Percentiles rank a stretch among this genome's conserved stretches.
Evolutionary conservation across 441 rosid genomes (phyloP).

Genomic region (Populus hybrid): DNA sequence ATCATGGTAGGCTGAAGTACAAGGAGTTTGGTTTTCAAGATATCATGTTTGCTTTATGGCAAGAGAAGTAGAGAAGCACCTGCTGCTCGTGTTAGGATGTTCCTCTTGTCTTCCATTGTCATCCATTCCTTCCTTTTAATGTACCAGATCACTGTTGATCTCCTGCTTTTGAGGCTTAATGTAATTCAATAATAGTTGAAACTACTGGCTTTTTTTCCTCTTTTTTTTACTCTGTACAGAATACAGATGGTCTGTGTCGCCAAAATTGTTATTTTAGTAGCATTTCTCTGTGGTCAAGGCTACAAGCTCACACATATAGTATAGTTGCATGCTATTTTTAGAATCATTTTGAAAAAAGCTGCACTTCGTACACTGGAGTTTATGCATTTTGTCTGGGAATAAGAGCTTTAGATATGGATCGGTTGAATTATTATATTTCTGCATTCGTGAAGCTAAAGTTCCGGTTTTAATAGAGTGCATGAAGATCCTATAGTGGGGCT

Average conservation of each 20-base stretch:
- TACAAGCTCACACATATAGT: constrained; percentile 6
- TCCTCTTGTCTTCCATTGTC: constrained; percentile 12
- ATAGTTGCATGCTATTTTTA: constrained; percentile 19
- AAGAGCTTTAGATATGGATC: constrained; percentile 9
- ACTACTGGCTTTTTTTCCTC: constrained; percentile 23
- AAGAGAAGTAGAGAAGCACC: background rate
- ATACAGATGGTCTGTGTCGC: constrained; percentile 34
- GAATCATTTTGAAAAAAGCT: constrained; percentile 25
- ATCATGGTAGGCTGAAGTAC: constrained; percentile 30
- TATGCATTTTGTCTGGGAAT: constrained; percentile 22
- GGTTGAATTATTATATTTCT: constrained; percentile 3
- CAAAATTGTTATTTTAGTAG: constrained; percentile 18
- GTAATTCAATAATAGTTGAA: constrained; percentile 21
- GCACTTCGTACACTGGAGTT: constrained; percentile 15
- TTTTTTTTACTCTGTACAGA: background rate
- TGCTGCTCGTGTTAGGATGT: constrained; percentile 15
- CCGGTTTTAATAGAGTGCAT: constrained; percentile 7
- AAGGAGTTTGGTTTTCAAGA: constrained; percentile 25
- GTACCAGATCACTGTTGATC: constrained; percentile 17
- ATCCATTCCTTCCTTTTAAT: constrained; percentile 1
- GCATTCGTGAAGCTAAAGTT: constrained; percentile 15
- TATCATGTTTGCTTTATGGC: constrained; percentile 21
- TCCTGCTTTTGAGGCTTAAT: constrained; percentile 28
- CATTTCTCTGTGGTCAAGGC: constrained; percentile 18
- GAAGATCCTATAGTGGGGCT: background rate